These are phyloP conservation scores for Septoria linicola DNA, from an alignment of 2,329 filamentous ascomycete genomes.

Conservation along the genomic window DNA sequence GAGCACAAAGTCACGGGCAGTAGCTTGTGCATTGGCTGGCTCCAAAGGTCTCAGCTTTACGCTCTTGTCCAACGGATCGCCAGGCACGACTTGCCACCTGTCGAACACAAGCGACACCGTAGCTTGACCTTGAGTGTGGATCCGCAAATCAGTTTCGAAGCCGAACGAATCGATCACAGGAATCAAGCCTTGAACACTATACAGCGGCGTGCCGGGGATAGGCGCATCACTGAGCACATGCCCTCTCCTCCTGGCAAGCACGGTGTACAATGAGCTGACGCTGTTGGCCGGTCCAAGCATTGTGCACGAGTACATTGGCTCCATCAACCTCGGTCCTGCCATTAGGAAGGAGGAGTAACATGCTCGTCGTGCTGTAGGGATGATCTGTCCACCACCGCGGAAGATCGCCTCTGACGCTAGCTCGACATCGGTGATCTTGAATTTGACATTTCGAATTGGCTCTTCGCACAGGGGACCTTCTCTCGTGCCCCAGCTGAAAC, in stretches of 20 bases:
- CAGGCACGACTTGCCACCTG: conserved; percentile 91
- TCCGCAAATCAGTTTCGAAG: conserved; percentile 94
- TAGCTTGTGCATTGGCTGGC: conserved; percentile 82
- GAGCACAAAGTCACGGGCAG: conserved; percentile 90
- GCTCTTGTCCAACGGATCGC: conserved; percentile 87
- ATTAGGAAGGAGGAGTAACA: conserved; percentile 97
- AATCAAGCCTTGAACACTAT: conserved; percentile 84
- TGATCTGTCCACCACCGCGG: conserved; percentile 93
- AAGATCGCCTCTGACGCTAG: conserved; percentile 89
- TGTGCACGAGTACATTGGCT: conserved; percentile 87
- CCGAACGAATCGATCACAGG: conserved; percentile 97
- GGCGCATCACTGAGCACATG: conserved; percentile 94
- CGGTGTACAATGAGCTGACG: conserved; percentile 85
- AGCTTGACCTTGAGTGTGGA: conserved; percentile 91
- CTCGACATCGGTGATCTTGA: conserved; percentile 88
- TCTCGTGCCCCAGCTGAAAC: conserved; percentile 92
- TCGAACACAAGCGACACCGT: conserved; percentile 92
- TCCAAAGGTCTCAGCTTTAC: conserved; percentile 80
- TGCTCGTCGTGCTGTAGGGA: conserved; percentile 86
- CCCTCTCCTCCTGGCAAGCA: conserved; percentile 80
- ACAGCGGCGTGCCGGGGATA: conserved; percentile 90
- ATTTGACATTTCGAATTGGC: conserved; percentile 96
- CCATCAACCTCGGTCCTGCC: conserved; percentile 94
- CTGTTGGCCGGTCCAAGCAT: conserved; percentile 92
- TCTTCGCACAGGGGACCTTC: conserved; percentile 98